These are phyloP conservation scores for Styphnolobium japonicum DNA, from an alignment of 306 rosid genomes.

Conservation along the genomic window DNA sequence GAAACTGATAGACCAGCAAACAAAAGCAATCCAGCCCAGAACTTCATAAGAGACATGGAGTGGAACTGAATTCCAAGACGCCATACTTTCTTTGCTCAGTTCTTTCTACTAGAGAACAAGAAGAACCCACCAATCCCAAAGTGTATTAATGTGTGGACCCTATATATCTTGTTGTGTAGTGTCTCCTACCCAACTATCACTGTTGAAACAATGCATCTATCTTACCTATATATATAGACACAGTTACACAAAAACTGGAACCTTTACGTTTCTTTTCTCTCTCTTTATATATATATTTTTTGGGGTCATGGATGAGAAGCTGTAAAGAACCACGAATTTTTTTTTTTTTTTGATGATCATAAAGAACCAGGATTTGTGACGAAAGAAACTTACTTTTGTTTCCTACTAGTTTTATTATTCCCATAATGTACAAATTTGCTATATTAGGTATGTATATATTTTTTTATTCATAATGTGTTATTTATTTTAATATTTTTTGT, in stretches of 20 bases:
- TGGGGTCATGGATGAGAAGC: background rate
- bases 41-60: conserved; percentile 61
- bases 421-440: too few species aligned
- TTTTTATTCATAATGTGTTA: too few species aligned
- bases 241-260: background rate
- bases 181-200: background rate
- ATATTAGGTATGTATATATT: too few species aligned
- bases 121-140: background rate
- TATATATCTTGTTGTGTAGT: background rate
- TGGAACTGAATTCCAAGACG: conserved; percentile 74
- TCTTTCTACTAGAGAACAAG: background rate
- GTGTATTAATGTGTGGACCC: background rate
- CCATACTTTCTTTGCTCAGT: conserved; percentile 31
- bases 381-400: background rate
- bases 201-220: background rate
- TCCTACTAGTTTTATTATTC: too few species aligned
- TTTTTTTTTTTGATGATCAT: too few species aligned
- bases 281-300: background rate
- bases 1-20: conserved; percentile 70
- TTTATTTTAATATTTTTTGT: too few species aligned
- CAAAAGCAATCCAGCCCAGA: conserved; percentile 78
- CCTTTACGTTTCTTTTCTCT: background rate
- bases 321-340: conserved; percentile 9
- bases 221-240: background rate
- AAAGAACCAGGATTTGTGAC: conserved; percentile 17